Base-by-base conservation (phyloP, 2,329 filamentous ascomycete genomes). In the Aspergillus amoenus region DNA sequence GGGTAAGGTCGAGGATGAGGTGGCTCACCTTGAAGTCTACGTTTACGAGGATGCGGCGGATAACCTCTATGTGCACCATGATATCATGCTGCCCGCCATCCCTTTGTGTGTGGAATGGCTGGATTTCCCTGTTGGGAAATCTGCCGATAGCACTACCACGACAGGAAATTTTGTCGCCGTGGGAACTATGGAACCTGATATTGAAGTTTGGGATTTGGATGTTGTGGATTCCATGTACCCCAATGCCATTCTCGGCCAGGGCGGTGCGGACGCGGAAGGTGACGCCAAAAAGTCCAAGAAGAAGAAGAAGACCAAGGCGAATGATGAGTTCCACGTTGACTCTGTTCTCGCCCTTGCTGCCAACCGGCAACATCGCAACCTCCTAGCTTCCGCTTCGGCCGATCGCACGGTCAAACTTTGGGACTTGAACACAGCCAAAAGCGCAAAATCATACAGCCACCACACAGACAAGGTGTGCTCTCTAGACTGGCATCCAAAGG, bases 391-490 rank as follows among this genome's bases (percentile, higher is more conserved):
- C 0, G 91, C 90, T 2, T 99, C 94, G 1, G 94, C 94, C 18
- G 94, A 99, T 79, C 92, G 93, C 79, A 99, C 94, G 3, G 88
- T 97, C 70, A 99, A 99, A 81, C 84, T 99, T 18, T 99, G 94
- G 94, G 94, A 99, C 73, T 81, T 99, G 61, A 90, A 92, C 79
- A 97, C 91, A 3, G 84, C 90, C 60, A 92, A 88, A 75, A 96
- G 92, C 76, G 94, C 94, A 68, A 94, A 97, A 79, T 97, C 93
- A 44, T 99, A 99, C 81, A 83, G 85, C 15, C 91, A 96, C 77
- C 94, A 99, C 78, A 96, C 91, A 37, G 94, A 97, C 82, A 99
- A 99, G 79, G 93, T 97, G 64, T 99, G 93, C 82, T 91, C 93
- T 21, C 79, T 99, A 56, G 89, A 93, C 64, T 99, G 95, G 94